phyloP scores from a whole-genome alignment of 2,329 filamentous ascomycete species.

The Dactylella cylindrospora region DNA sequence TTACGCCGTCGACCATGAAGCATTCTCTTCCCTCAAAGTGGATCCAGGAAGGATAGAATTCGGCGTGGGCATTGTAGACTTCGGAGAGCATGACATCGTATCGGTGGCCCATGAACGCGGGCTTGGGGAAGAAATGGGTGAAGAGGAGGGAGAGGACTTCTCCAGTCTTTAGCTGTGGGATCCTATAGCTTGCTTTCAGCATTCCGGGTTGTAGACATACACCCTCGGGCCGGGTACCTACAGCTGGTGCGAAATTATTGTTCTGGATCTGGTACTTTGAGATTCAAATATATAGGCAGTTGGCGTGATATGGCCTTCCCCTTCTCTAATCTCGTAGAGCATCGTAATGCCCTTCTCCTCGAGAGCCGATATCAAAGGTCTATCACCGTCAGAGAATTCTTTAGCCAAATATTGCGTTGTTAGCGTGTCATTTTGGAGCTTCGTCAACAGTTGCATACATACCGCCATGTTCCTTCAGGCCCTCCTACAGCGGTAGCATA shows the following conservation, averaged over 20 bases:
- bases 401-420: too few species aligned
- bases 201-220: not conserved
- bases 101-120: conserved; percentile 18
- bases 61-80: conserved; percentile 33
- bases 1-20: conserved; percentile 33
- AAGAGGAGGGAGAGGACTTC: conserved; percentile 27
- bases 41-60: conserved; percentile 44
- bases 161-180: conserved; percentile 14
- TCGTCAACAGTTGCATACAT: conserved; percentile 6
- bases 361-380: conserved; percentile 31
- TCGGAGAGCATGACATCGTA: conserved; percentile 41
- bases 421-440: too few species aligned
- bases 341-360: conserved; percentile 39
- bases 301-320: conserved; percentile 25
- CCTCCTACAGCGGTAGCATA: conserved; percentile 43
- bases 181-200: not conserved
- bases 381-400: too few species aligned
- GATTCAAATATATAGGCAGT: conserved; percentile 46
- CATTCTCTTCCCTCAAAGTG: conserved; percentile 47
- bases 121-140: conserved; percentile 31
- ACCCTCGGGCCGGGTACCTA: conserved; percentile 13
- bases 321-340: conserved; percentile 34
- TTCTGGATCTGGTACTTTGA: conserved; percentile 33
- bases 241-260: conserved; percentile 45
- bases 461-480: conserved; percentile 34